Evolutionary conservation across 2,329 filamentous ascomycete genomes (phyloP).

Genomic region (Pseudogymnoascus sp.): DNA sequence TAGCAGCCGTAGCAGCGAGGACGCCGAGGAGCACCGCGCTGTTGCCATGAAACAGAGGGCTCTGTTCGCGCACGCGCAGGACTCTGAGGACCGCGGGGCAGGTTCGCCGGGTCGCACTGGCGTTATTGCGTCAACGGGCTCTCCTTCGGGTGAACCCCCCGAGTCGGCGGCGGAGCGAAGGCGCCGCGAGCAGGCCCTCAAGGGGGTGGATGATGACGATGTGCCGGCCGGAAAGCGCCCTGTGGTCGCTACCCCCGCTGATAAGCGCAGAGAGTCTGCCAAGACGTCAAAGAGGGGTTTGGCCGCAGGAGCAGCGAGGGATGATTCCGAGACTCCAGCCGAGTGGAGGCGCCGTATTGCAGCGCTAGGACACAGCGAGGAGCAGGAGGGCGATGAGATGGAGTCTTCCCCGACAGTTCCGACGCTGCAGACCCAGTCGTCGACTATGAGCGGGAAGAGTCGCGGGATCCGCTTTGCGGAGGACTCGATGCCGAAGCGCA

Average conservation of each 20-base stretch:
- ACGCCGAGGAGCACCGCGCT: background rate
- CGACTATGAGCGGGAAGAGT: conserved; percentile 18
- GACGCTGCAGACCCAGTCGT: conserved; percentile 26
- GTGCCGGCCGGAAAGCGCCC: conserved; percentile 18
- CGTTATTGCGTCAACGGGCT: conserved; percentile 26
- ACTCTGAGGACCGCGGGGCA: conserved; percentile 29
- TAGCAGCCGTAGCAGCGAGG: background rate
- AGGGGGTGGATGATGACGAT: conserved; percentile 35
- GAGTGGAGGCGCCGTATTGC: conserved; percentile 67
- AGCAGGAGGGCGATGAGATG: conserved; percentile 11
- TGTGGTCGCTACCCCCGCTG: background rate
- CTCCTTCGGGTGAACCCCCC: conserved; percentile 26
- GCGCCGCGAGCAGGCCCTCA: conserved; percentile 50
- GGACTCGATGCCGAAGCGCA: conserved; percentile 23
- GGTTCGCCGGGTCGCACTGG: background rate
- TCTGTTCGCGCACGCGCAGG: conserved; percentile 31
- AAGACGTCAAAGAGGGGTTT: background rate
- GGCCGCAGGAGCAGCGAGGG: conserved; percentile 18
- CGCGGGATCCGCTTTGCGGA: conserved; percentile 28
- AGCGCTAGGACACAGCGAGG: conserved; percentile 52
- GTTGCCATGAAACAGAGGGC: background rate
- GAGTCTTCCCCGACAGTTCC: conserved; percentile 21
- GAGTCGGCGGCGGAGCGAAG: conserved; percentile 66
- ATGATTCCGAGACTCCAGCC: conserved; percentile 61
- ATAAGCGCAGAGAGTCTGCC: conserved; percentile 1